Evolutionary conservation across 331 rosid species (phyloP).

Genomic region (Rosa hybrid): DNA sequence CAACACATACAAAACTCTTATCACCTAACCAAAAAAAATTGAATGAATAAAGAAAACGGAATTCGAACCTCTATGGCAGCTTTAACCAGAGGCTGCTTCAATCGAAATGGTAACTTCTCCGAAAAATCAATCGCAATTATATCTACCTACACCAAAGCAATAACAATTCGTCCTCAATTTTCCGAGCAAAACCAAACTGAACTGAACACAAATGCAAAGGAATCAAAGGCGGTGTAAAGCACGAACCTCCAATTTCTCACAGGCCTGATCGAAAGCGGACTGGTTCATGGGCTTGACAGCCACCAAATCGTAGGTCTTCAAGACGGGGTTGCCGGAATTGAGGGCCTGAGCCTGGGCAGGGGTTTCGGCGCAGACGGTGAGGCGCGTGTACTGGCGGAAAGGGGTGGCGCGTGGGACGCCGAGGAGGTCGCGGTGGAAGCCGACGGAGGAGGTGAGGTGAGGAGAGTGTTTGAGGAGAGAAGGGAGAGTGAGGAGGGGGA

Average conservation of each 20-base stretch:
- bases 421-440: constrained; percentile 73
- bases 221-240: neutral
- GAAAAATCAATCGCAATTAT: constrained; percentile 76
- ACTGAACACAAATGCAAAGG: neutral
- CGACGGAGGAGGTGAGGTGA: constrained; percentile 56
- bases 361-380: constrained; percentile 59
- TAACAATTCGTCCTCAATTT: constrained; percentile 3
- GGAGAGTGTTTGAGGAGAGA: constrained; percentile 72
- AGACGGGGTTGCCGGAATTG: constrained; percentile 70
- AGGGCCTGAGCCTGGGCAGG: constrained; percentile 52
- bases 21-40: neutral
- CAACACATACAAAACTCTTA: neutral
- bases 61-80: constrained; percentile 65
- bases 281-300: constrained; percentile 72
- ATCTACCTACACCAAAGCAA: constrained; percentile 60
- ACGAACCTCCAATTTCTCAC: constrained; percentile 74
- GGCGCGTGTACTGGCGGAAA: constrained; percentile 89
- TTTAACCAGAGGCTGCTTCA: constrained; percentile 70
- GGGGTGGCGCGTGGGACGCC: constrained; percentile 57
- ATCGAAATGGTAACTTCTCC: constrained; percentile 60
- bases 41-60: neutral
- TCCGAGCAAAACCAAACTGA: constrained; percentile 20
- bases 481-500: constrained; percentile 56
- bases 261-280: constrained; percentile 64
- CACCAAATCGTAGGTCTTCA: constrained; percentile 82